These are phyloP conservation scores for Colletotrichum sp. DNA, from an alignment of 2,329 filamentous ascomycete genomes.

Conservation along the genomic window DNA sequence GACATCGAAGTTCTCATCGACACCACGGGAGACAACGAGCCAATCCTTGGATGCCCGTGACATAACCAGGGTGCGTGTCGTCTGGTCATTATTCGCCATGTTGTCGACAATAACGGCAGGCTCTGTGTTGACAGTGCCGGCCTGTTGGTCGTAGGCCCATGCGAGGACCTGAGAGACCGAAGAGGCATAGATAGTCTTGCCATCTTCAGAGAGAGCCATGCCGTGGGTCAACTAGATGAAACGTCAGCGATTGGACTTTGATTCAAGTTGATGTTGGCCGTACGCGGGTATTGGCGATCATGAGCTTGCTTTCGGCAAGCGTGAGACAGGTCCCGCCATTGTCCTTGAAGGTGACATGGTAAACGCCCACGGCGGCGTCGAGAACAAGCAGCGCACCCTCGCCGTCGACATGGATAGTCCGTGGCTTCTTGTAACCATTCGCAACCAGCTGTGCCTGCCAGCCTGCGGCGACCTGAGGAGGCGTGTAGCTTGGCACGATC, in stretches of 20 bases:
- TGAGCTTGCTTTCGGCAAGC: constrained; percentile 36
- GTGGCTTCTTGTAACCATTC: constrained; percentile 44
- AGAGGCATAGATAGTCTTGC: constrained; percentile 62
- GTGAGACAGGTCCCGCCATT: constrained; percentile 45
- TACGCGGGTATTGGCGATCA: constrained; percentile 39
- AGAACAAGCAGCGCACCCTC: constrained; percentile 51
- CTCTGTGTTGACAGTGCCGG: constrained; percentile 48
- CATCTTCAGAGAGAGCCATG: constrained; percentile 57
- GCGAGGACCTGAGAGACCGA: constrained; percentile 62
- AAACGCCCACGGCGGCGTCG: constrained; percentile 46
- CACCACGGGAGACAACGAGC: constrained; percentile 71
- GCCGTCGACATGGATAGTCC: constrained; percentile 50
- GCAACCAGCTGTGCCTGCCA: constrained; percentile 51
- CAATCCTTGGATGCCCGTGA: constrained; percentile 58
- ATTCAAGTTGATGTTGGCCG: constrained; percentile 12
- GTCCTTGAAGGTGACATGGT: constrained; percentile 45
- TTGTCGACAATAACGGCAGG: constrained; percentile 60
- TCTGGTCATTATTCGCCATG: constrained; percentile 59
- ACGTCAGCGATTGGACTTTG: not conserved
- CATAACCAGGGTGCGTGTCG: constrained; percentile 70
- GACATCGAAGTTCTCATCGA: constrained; percentile 65
- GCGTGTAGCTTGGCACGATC: constrained; percentile 37
- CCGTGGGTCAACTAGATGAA: constrained; percentile 57
- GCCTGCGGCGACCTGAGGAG: constrained; percentile 43
- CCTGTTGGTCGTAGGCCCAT: constrained; percentile 68